Base-by-base conservation (phyloP, 2,329 filamentous ascomycete species). In the Hypomyces rosellus region DNA sequence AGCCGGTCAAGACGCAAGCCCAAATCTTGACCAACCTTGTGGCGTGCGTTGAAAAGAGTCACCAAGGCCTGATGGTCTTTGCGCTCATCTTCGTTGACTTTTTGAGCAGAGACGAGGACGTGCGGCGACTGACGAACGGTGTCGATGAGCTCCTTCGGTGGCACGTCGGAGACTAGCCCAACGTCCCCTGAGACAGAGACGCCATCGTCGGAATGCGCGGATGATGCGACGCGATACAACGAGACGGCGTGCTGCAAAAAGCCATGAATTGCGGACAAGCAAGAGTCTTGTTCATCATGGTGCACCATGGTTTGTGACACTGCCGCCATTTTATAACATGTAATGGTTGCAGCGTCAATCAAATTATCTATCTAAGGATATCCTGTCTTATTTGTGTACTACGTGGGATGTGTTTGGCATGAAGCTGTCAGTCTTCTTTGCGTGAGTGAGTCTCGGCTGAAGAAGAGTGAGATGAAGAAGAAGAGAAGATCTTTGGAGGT, bases 301-400 rank as follows among this genome's bases (percentile, higher is more conserved):
- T 18, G 20, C 7, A 42, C 15, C n/a, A 34, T 1, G 6, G 48
- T 30, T 30, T 30, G 14, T 34, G 52, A 45, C 52, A 48, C 58
- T 57, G 56, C 52, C 30, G 56, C 60, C 63, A 65, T 65, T 63
- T 63, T 64, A 64, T 63, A 63, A 50, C 61, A 61, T 64, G 55
- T 65, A 63, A 63, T 59, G 56, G 54, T 25, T 55, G 57, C 46
- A 58, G 45, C 12, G 37, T 54, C 33, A 51, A 51, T 55, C 55
- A 36, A n/a, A 53, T 46, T 46, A 37, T 50, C 47, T 53, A 50
- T 50, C 51, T 46, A 50, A 20, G 22, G 33, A 20, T 20, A 20
- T 20, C 3, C 20, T 20, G 20, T 20, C 3, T 20, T 30, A 30
- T 30, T 30, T 30, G 25, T 30, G 6, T 30, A 11, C 25, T 30